Evolutionary conservation across 2,329 filamentous ascomycete species (phyloP).

Genomic region (Aspergillus terreus): DNA sequence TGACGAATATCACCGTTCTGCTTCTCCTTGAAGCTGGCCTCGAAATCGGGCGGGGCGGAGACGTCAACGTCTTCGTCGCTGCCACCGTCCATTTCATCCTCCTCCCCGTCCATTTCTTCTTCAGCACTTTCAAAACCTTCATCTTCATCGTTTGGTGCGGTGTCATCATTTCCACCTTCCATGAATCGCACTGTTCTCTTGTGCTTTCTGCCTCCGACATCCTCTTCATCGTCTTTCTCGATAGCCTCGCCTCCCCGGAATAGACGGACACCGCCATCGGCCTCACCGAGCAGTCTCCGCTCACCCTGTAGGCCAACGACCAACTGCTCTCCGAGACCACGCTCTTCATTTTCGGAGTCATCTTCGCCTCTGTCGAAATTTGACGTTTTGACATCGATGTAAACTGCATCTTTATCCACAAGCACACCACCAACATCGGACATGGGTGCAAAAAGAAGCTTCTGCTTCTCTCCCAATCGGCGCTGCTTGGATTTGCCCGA

Average conservation of each 20-base stretch:
- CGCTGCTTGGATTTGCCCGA: slow-evolving; percentile 77
- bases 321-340: slow-evolving; percentile 92
- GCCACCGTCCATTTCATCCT: slow-evolving; percentile 35
- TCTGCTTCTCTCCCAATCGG: slow-evolving; percentile 91
- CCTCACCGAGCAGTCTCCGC: slow-evolving; percentile 75
- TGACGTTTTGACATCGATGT: slow-evolving; percentile 68
- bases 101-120: slow-evolving; percentile 46
- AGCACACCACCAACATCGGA: slow-evolving; percentile 94
- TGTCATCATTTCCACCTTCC: slow-evolving; percentile 50
- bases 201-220: slow-evolving; percentile 55
- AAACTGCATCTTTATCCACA: slow-evolving; percentile 95
- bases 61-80: slow-evolving; percentile 36
- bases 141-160: slow-evolving; percentile 56
- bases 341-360: slow-evolving; percentile 62
- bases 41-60: slow-evolving; percentile 42
- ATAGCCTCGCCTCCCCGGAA: slow-evolving; percentile 76
- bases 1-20: slow-evolving; percentile 54
- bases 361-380: slow-evolving; percentile 67
- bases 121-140: slow-evolving; percentile 49
- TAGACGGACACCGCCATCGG: slow-evolving; percentile 75
- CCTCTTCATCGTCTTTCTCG: slow-evolving; percentile 50
- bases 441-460: slow-evolving; percentile 95
- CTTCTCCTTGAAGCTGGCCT: slow-evolving; percentile 38
- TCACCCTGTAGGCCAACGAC: slow-evolving; percentile 86
- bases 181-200: slow-evolving; percentile 50